Evolutionary conservation across 805 yeast species (phyloP), one percentile per base, ranked within the genome.

Genomic region (Schizosaccharomyces osmophilus): DNA sequence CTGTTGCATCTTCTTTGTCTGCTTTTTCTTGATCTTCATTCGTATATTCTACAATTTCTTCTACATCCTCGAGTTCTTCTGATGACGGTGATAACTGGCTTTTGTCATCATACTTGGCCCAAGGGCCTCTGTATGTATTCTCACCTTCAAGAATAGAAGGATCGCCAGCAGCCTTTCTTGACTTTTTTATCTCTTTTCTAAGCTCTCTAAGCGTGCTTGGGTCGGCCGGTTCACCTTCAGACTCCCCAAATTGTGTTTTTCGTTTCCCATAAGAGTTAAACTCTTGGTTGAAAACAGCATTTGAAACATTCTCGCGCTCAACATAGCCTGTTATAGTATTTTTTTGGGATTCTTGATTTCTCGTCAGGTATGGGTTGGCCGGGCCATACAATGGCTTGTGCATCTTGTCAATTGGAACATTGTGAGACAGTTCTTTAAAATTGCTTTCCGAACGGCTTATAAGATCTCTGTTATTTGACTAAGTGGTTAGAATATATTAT

Each of bases 111-210:
- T 75, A 79, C 41, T 72, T 71, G 0, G 84, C 85, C 87, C 88
- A 82, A 0, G 87, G 85, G 0, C 86, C 87, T 58, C 69, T 66
- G 63, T 76, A 81, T 1, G 75, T 76, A 39, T 70, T 67, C 17
- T 73, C 76, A 13, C 78, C 82, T 2, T 70, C 75, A 9, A 74
- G 48, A 1, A 67, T 66, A 0, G 68, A 64, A 1, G 76, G 66
- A 60, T 77, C 77, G 0, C 79, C 79, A 64, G 72, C 74, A 29
- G 66, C 67, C 61, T 68, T 67, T 61, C 78, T 68, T 62, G 70
- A 73, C 58, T 65, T 70, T 63, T 73, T 77, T 24, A 71, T 61
- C n/a, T 64, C 65, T 61, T 51, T 6, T 22, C 29, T 17, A 4
- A 17, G 22, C n/a, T 29, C 26, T 51, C 15, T 51, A 24, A 11